Base-by-base conservation (phyloP, 208 protist species). In the Leishmania braziliensis region DNA sequence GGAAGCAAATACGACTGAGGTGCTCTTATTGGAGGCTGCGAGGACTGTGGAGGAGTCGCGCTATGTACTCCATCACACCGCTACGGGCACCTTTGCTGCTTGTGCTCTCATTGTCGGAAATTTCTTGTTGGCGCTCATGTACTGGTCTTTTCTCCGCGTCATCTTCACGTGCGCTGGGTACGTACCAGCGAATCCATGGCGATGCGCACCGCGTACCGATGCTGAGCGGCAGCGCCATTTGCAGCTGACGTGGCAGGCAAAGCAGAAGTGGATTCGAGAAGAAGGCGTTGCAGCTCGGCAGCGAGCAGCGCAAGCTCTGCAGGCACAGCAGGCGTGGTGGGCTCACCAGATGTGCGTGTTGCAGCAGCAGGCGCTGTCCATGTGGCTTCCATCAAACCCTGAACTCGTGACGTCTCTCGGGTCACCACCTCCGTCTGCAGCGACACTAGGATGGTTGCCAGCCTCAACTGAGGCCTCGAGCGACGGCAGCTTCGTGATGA, bases 141-240 rank as follows among this genome's bases (percentile, higher is more conserved):
- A 68, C 56, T 50, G 36, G 69, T 78, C 60, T 6, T 78, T 86
- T 43, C 23, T 65, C 16, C 75, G 78, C 2, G 83, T 71, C n/a
- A 54, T 83, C 69, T 83, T 86, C 60, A 86, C 78, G 10, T 75
- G 73, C 20, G 78, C 85, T 6, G 85, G 85, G 26, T 86, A 86
- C 77, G 85, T 89, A 0, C 82, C 85, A 10, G 51, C 66, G 6
- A 78, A 84, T 29, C 81, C 79, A 50, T 89, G 85, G 85, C 60
- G 60, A 60, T 73, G 62, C 60, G 69, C 82, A 20, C 85, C 85
- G 2, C 39, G 29, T 5, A 16, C 53, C 3, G 73, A 85, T 54
- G 65, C 51, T 33, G 81, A 60, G 79, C 72, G 51, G 6, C 78
- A 65, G 54, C 74, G 71, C 23, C 36, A 29, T 1, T 18, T 80